Evolutionary conservation across 176 grass and related monocot species (phyloP).

Genomic region (Bromus sterilis): DNA sequence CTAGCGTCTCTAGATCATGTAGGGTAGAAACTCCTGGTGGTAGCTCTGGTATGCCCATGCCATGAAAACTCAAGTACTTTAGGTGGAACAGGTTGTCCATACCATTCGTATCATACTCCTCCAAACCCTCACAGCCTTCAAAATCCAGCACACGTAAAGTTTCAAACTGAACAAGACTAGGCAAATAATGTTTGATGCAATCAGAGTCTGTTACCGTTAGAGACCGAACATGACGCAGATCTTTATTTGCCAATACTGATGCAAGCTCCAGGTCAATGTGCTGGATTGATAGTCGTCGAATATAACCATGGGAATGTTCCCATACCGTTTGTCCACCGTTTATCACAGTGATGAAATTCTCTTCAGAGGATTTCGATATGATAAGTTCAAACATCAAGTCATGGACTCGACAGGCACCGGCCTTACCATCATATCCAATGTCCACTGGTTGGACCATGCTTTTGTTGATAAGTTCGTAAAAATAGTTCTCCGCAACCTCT

Average conservation of each 20-base stretch:
- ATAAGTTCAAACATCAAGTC: conserved; percentile 24
- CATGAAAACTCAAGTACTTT: neutral
- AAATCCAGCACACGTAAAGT: neutral
- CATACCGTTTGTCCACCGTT: neutral
- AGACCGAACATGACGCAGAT: neutral
- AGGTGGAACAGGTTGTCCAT: neutral
- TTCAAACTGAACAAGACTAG: neutral
- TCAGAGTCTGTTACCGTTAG: neutral
- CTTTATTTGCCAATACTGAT: neutral
- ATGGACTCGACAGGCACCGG: conserved; percentile 3
- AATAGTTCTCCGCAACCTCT: neutral
- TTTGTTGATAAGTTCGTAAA: neutral
- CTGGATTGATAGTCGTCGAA: neutral
- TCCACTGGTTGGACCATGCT: conserved; percentile 15
- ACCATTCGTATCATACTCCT: neutral
- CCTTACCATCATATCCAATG: neutral
- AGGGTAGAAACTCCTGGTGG: neutral
- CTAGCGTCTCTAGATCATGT: neutral
- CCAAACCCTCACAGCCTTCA: neutral
- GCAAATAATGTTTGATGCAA: neutral
- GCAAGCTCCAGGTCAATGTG: neutral
- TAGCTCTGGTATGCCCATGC: neutral
- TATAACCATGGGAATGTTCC: neutral
- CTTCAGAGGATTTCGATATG: conserved; percentile 1
- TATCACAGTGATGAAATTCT: conserved; percentile 19